These are phyloP conservation scores for Fusarium verticillioides DNA, from an alignment of 2,329 filamentous ascomycete genomes.

Conservation along the genomic window DNA sequence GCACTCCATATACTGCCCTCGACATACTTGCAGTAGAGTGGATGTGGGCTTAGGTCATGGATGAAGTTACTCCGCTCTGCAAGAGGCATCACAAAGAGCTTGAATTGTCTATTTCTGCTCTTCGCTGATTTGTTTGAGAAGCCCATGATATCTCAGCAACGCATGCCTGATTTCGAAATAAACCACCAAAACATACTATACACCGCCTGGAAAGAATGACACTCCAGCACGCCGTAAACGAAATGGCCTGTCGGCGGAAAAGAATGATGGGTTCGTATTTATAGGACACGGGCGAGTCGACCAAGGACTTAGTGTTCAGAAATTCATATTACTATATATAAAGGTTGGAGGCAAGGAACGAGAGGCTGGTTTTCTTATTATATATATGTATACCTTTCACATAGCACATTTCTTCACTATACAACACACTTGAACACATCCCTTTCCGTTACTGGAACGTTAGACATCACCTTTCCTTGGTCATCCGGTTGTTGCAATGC, in stretches of 20 bases:
- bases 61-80: not conserved
- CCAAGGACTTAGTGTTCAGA: not conserved
- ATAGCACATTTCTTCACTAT: not conserved
- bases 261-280: not conserved
- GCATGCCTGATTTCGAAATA: too few relatives aligned
- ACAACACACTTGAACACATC: not conserved
- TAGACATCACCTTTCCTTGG: not conserved
- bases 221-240: rapidly evolving
- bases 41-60: not conserved
- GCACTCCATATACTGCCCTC: slow-evolving; percentile 8
- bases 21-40: slow-evolving; percentile 9
- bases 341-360: not conserved
- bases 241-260: not conserved
- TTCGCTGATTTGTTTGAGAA: not conserved
- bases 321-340: not conserved
- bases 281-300: too few relatives aligned
- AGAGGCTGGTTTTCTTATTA: not conserved
- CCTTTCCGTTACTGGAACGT: not conserved
- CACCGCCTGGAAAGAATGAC: not conserved
- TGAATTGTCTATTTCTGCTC: not conserved
- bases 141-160: not conserved
- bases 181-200: not conserved
- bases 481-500: not conserved
- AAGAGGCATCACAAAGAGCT: not conserved
- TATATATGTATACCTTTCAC: too few relatives aligned